phyloP scores from a whole-genome alignment of 1,139 yeast genomes.

The Candida anutae region DNA sequence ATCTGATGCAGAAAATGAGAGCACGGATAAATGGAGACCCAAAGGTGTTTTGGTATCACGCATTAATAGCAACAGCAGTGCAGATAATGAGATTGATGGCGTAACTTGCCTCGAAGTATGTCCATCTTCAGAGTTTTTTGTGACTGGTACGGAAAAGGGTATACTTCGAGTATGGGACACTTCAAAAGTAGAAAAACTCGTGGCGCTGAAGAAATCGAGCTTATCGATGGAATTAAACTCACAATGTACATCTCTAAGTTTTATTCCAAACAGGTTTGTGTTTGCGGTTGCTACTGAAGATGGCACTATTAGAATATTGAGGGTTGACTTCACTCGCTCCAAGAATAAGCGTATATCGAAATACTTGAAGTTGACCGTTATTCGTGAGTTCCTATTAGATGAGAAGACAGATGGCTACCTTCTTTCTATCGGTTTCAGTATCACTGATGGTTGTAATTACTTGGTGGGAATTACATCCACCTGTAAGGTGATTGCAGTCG shows the following conservation, averaged over 20 bases:
- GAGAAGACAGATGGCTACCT: conserved; percentile 33
- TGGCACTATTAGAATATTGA: conserved; percentile 52
- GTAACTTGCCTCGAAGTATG: conserved; percentile 51
- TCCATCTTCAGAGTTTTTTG: conserved; percentile 59
- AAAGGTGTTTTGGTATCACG: conserved; percentile 54
- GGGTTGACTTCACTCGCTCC: conserved; percentile 42
- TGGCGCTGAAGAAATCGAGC: conserved; percentile 49
- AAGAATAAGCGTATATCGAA: conserved; percentile 27
- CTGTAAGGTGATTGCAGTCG: conserved; percentile 48
- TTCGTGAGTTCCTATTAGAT: conserved; percentile 35
- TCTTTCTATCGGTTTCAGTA: conserved; percentile 31
- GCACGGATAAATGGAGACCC: conserved; percentile 16
- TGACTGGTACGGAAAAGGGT: conserved; percentile 77
- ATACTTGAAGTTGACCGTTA: conserved; percentile 28
- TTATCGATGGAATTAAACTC: conserved; percentile 41
- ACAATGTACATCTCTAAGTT: conserved; percentile 39
- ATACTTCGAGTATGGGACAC: conserved; percentile 73
- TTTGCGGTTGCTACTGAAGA: conserved; percentile 63
- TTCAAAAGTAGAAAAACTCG: conserved; percentile 54
- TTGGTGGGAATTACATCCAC: conserved; percentile 46
- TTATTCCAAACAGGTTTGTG: conserved; percentile 55
- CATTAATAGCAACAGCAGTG: conserved; percentile 18
- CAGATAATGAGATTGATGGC: conserved; percentile 19
- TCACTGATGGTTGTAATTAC: conserved; percentile 13
- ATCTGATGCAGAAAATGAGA: conserved; percentile 2